A percentile compares a stretch with the other conserved stretches of the same genome.
Evolutionary conservation across 2,329 filamentous ascomycete species (phyloP).

Genomic region (Dactylella cylindrospora): DNA sequence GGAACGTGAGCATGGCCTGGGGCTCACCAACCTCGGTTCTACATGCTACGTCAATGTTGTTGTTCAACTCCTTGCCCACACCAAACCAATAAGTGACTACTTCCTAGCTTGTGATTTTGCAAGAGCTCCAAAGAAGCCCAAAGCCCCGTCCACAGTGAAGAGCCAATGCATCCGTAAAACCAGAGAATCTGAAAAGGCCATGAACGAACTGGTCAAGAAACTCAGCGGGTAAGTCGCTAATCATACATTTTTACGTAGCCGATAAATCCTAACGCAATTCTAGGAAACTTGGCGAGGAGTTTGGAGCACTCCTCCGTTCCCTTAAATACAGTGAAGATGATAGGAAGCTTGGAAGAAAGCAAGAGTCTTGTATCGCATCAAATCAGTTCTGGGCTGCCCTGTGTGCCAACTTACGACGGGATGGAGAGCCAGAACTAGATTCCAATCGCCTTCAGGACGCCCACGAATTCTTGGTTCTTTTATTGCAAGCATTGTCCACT

Average conservation of each 20-base stretch:
- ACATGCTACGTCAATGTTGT: slow-evolving; percentile 43
- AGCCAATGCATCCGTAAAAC: slow-evolving; percentile 26
- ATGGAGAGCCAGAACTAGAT: slow-evolving; percentile 19
- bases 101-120: slow-evolving; percentile 40
- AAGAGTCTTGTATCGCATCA: no score
- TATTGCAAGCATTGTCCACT: slow-evolving; percentile 11
- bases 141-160: slow-evolving; percentile 17
- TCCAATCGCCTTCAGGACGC: slow-evolving; percentile 38
- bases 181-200: slow-evolving; percentile 25
- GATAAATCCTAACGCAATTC: not conserved
- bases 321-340: slow-evolving; percentile 25
- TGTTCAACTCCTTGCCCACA: slow-evolving; percentile 33
- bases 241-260: not conserved
- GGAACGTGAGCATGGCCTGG: slow-evolving; percentile 30
- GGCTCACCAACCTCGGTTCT: slow-evolving; percentile 34
- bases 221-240: slow-evolving; percentile 23
- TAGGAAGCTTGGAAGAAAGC: slow-evolving; percentile 27
- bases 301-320: slow-evolving; percentile 26
- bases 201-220: slow-evolving; percentile 23
- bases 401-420: slow-evolving; percentile 34
- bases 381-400: slow-evolving; percentile 36
- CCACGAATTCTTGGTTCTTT: slow-evolving; percentile 34
- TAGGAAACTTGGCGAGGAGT: slow-evolving; percentile 40
- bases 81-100: slow-evolving; percentile 17
- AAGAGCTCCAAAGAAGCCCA: slow-evolving; percentile 1